phyloP scores from a whole-genome alignment of 257 asterid species.

The Nicotiana undulata region DNA sequence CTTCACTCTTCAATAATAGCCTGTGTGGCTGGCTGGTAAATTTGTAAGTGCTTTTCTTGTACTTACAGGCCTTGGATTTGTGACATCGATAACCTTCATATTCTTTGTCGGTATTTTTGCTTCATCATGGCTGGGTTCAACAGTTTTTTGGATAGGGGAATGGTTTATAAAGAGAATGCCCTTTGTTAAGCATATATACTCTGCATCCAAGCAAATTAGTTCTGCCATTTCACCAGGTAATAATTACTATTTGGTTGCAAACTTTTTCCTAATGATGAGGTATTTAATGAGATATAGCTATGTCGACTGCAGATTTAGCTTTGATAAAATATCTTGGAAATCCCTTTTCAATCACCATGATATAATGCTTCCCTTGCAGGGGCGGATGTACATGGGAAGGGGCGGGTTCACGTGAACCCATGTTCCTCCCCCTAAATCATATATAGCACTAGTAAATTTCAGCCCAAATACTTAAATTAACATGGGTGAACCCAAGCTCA shows the following conservation, averaged over 20 bases:
- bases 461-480: no score
- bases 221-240: slow-evolving; percentile 92
- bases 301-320: not conserved
- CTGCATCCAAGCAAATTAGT: slow-evolving; percentile 89
- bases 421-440: no score
- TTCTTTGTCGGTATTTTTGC: slow-evolving; percentile 83
- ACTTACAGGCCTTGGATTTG: slow-evolving; percentile 87
- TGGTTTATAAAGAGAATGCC: slow-evolving; percentile 93
- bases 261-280: not conserved
- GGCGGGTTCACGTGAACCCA: no score
- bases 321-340: not conserved
- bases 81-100: slow-evolving; percentile 66
- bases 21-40: not conserved
- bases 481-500: no score
- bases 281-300: slow-evolving; percentile 1
- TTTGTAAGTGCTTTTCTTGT: slow-evolving; percentile 1
- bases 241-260: not conserved
- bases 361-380: not conserved
- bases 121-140: slow-evolving; percentile 90
- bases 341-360: not conserved
- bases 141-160: slow-evolving; percentile 87
- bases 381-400: no score
- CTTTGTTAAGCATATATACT: slow-evolving; percentile 67
- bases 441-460: no score
- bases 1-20: slow-evolving; percentile 3